Base-by-base conservation (phyloP, 805 yeast species). In the Barnettozyma vustinii region DNA sequence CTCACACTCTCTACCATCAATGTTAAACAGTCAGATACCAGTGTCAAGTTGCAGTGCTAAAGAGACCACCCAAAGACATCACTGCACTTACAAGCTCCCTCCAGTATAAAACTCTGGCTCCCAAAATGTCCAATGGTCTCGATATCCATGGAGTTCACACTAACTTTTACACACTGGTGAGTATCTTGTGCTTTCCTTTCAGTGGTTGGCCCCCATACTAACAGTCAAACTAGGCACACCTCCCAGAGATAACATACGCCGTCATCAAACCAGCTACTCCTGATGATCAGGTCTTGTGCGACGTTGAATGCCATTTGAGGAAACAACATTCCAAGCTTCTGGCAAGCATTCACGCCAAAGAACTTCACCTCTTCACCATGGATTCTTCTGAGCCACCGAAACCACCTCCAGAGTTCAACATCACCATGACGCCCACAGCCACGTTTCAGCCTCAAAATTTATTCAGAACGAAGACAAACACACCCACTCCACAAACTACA, bases 281-380 rank as follows among this genome's bases (percentile, higher is more conserved):
- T 2, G 73, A 71, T 42, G 75, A 71, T 41, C 74, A 72, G 47
- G 60, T 69, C 55, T 61, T 74, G 7, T 60, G 73, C 30, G 72
- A 72, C 44, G 72, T 71, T 40, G 78, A 74, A 51, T 54, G 73
- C 1, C 54, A 60, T 13, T 46, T 73, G 36, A 52, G 77, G 47
- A 64, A 65, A 44, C 54, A 61, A 12, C 56, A 69, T 41, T 64
- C 71, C 8, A 63, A 62, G 37, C 65, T 62, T 5, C 54, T 74
- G 18, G 74, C 70, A 0, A 67, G 71, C 9, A 57, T 71, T 2
- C 62, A 70, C 32, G 63, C 73, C 9, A 68, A 69, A 49, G 76
- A 73, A 39, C 58, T 74, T 8, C 73, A 76, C 76, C 63, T 73
- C 9, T 73, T 73, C 47, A 67, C 73, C 37, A 66, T 71, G 42